Evolutionary conservation across 331 rosid species (phyloP).

Genomic region (Rhamnella rubrinervis): DNA sequence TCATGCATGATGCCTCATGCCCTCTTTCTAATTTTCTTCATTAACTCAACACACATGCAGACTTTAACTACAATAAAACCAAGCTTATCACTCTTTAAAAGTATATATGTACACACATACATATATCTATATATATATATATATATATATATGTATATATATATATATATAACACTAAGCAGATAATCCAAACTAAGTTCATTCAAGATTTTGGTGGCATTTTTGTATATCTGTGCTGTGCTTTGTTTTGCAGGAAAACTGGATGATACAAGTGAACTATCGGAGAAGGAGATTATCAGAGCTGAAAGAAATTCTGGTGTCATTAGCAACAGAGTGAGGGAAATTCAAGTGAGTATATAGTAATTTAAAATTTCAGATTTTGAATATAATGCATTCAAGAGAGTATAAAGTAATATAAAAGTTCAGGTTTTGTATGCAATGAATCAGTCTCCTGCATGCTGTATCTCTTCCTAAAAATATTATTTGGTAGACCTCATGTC

Average conservation of each 20-base stretch:
- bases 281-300: constrained; percentile 91
- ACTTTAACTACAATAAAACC: not conserved
- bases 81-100: not conserved
- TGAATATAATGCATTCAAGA: constrained; percentile 54
- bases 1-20: too few relatives aligned
- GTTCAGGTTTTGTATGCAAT: not conserved
- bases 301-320: constrained; percentile 96
- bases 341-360: constrained; percentile 77
- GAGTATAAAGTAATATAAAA: constrained; percentile 24
- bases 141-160: too few relatives aligned
- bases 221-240: constrained; percentile 18
- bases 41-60: not conserved
- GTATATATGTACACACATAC: too few relatives aligned
- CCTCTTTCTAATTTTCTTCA: too few relatives aligned
- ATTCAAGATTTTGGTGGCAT: constrained; percentile 1
- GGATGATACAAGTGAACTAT: constrained; percentile 54
- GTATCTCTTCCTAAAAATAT: constrained; percentile 21
- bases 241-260: constrained; percentile 57
- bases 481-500: not conserved
- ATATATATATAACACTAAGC: too few relatives aligned
- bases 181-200: too few relatives aligned
- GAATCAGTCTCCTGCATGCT: not conserved
- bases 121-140: too few relatives aligned
- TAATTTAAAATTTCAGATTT: not conserved
- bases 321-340: constrained; percentile 82